Conservation (phyloP, 345 rosid genomes). For the Moricandia moricandioides region DNA sequence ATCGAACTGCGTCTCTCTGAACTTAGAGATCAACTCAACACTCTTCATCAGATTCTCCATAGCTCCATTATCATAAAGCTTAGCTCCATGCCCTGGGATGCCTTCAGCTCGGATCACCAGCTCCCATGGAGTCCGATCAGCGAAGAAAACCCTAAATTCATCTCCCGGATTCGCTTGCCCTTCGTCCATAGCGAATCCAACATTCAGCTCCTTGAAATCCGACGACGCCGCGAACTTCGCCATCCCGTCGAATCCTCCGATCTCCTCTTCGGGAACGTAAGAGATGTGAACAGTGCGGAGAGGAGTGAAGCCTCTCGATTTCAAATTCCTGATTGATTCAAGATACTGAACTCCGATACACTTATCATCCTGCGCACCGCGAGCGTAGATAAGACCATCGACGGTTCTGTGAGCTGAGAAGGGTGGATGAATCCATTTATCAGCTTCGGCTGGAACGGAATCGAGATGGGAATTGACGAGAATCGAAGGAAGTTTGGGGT, state of each 20-base stretch:
- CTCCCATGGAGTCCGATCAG: constrained; percentile 69
- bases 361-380: constrained; percentile 92
- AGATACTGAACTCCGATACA: constrained; percentile 79
- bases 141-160: constrained; percentile 69
- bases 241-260: constrained; percentile 71
- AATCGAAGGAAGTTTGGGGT: constrained; percentile 66
- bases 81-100: constrained; percentile 77
- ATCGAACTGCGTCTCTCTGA: constrained; percentile 73
- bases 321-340: constrained; percentile 67
- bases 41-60: constrained; percentile 94
- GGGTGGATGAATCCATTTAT: constrained; percentile 79
- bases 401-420: constrained; percentile 63
- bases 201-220: constrained; percentile 62
- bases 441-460: constrained; percentile 80
- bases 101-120: constrained; percentile 58
- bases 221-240: constrained; percentile 51
- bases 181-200: constrained; percentile 83
- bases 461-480: constrained; percentile 93
- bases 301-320: constrained; percentile 47
- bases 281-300: constrained; percentile 55
- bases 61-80: constrained; percentile 72
- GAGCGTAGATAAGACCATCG: constrained; percentile 68
- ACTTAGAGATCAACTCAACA: constrained; percentile 58
- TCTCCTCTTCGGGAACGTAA: constrained; percentile 82
- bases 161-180: constrained; percentile 75